Base-by-base conservation (phyloP, 352 stramenopile species). In the Plasmopara viticola region DNA sequence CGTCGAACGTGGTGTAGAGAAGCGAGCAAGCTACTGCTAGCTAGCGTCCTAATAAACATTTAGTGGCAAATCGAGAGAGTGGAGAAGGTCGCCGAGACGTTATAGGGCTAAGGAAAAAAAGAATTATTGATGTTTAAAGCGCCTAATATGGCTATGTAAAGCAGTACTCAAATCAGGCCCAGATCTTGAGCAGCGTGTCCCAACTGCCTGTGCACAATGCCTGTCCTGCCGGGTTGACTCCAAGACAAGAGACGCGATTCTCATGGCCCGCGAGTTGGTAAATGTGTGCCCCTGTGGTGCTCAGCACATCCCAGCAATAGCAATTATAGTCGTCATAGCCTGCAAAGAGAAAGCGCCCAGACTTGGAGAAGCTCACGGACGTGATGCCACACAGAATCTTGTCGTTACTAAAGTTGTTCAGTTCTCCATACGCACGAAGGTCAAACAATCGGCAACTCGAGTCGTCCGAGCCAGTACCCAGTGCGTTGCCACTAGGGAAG, bases 291-390 rank as follows among this genome's bases (percentile, higher is more conserved):
- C 81, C 77, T 17, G 80, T 85, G 56, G 94, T 86, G 61, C 78
- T 90, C 30, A 98, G 79, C 10, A 97, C 86, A 74, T 99, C 96
- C 95, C 95, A 99, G 62, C 85, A 97, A 70, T 98, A 95, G 57
- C 94, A 97, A 62, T 96, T 98, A 72, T 97, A 97, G 73, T 99
- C 95, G 59, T 98, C 95, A 71, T 99, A 98, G 42, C 96, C 96
- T 31, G 93, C 95, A 71, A 99, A 99, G 43, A 99, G 70, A 53
- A 99, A 86, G 35, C 95, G 87, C 15, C 95, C 95, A 0, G 86
- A 97, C 63, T 90, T 94, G 60, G 86, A 98, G 70, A 98, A 98
- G 44, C 85, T 87, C 47, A 99, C 85, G 41, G 87, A 98, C 54
- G 96, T 99, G 70, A 98, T 98, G 46, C 95, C 96, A 58, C 94